Conservation (phyloP, 2,329 filamentous ascomycete genomes). For the Fusarium tanahbumbuense region DNA sequence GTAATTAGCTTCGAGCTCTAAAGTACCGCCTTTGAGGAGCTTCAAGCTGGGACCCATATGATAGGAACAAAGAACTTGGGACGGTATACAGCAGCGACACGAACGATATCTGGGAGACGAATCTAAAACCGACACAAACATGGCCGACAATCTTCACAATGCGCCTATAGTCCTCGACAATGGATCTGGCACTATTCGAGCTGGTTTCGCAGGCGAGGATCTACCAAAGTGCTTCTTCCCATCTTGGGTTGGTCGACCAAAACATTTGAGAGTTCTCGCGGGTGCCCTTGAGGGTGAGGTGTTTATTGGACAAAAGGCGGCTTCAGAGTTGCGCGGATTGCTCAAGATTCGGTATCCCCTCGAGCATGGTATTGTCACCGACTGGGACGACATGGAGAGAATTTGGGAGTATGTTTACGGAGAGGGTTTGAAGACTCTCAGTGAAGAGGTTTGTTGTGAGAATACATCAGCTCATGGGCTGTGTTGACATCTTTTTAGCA, state of each 20-base stretch:
- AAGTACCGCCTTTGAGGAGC: slow-evolving; percentile 29
- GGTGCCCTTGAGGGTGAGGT: slow-evolving; percentile 96
- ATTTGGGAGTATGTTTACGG: slow-evolving; percentile 99
- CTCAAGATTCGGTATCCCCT: slow-evolving; percentile 96
- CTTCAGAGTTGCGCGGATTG: slow-evolving; percentile 88
- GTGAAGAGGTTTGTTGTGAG: slow-evolving; percentile 79
- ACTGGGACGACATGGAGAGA: slow-evolving; percentile 99
- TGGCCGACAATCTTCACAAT: slow-evolving; percentile 84
- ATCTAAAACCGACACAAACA: slow-evolving; percentile 44
- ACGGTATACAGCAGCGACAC: slow-evolving; percentile 29
- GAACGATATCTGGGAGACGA: slow-evolving; percentile 15
- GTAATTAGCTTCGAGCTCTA: slow-evolving; percentile 37
- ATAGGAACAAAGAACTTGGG: slow-evolving; percentile 36
- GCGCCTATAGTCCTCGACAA: slow-evolving; percentile 99
- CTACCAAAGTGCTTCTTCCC: slow-evolving; percentile 97
- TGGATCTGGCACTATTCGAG: slow-evolving; percentile 96
- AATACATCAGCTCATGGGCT: background rate
- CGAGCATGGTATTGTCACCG: slow-evolving; percentile 97
- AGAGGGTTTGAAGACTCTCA: slow-evolving; percentile 94
- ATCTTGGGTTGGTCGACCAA: slow-evolving; percentile 95
- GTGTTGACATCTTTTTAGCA: slow-evolving; percentile 66
- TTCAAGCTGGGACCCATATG: slow-evolving; percentile 33
- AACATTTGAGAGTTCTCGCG: slow-evolving; percentile 94
- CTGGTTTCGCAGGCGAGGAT: slow-evolving; percentile 96
- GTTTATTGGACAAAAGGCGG: slow-evolving; percentile 91